Conservation (phyloP, 176 grass and related monocot species). For the Ampelocalamus luodianensis region DNA sequence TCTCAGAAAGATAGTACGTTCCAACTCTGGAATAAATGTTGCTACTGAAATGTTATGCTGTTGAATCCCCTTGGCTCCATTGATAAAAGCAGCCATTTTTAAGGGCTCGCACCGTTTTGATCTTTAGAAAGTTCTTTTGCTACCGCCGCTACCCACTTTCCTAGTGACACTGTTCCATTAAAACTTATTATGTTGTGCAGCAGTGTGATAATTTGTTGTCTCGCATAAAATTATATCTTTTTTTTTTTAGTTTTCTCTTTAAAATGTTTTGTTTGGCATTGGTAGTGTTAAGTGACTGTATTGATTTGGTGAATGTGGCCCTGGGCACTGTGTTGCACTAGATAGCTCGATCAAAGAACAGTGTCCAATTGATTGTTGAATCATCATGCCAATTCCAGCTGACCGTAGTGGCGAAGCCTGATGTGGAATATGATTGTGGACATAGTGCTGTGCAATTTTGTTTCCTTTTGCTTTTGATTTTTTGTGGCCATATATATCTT, state of each 20-base stretch:
- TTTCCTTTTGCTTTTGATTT: slow-evolving; percentile 11
- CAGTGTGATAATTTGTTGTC: background rate
- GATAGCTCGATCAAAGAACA: background rate
- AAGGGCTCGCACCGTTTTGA: background rate
- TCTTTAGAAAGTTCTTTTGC: background rate
- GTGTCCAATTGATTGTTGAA: slow-evolving; percentile 31
- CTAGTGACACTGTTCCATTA: background rate
- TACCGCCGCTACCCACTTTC: background rate
- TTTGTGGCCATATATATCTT: slow-evolving; percentile 45
- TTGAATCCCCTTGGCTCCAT: background rate
- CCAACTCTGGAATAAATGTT: background rate
- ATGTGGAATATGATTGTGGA: slow-evolving; percentile 1
- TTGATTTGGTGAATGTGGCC: slow-evolving; percentile 7
- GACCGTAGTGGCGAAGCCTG: slow-evolving; percentile 13
- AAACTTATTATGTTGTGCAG: background rate
- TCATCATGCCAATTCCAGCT: background rate
- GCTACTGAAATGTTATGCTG: background rate
- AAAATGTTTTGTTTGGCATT: background rate
- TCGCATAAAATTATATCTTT: background rate
- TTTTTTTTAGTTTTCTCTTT: background rate
- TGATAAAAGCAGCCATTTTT: background rate
- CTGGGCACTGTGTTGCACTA: slow-evolving; percentile 4
- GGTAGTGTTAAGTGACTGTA: slow-evolving; percentile 4
- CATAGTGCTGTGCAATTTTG: background rate
- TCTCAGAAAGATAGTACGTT: background rate